Evolutionary conservation across 148 eudicot genomes (phyloP), one percentile per base, ranked within the genome.

Genomic region (Fallopia convolvulus): DNA sequence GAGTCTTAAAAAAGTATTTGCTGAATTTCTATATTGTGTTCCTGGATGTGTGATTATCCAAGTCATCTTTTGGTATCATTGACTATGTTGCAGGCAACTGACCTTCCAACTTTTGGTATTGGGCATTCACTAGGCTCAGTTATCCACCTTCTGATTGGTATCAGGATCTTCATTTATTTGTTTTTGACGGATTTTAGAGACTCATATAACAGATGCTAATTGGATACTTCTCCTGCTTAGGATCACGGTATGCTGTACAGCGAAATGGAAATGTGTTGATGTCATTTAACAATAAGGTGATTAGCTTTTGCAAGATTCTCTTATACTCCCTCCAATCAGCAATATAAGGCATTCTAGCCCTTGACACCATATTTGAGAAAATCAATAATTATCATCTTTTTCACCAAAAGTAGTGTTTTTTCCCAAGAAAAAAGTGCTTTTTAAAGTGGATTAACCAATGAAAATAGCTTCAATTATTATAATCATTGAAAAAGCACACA

Each of bases 71-170:
- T 30, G 17, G 68, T 17, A 18, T 32, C 74, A 39, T 53, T 80
- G 42, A 12, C 47, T 70, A 20, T 80, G 70, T 8, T 70, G 52
- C 85, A 94, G 98, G 91, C 82, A 55, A 82, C 82, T 42, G 93
- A 87, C 82, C 89, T 94, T 79, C 98, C 98, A 79, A 81, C 87
- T 80, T 94, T 94, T 86, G 98, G 98, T 50, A 81, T 92, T 63
- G 98, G 98, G 68, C 98, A 94, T 86, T 94, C 98, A 79, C 84
- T 94, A 23, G 98, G 98, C 80, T 90, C 98, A n/a, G 88, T 94
- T 78, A 81, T 94, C 78, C 98, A 94, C 78, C 91, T 94, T 75
- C 83, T 94, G 82, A 94, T 94, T 68, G 98, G 98, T 93, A 88
- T 74, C 15, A 20, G 8, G 30, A 47, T 42, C 75, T 42, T 23